Base-by-base conservation (phyloP, 805 yeast genomes). In the Wickerhamiella nectarea region DNA sequence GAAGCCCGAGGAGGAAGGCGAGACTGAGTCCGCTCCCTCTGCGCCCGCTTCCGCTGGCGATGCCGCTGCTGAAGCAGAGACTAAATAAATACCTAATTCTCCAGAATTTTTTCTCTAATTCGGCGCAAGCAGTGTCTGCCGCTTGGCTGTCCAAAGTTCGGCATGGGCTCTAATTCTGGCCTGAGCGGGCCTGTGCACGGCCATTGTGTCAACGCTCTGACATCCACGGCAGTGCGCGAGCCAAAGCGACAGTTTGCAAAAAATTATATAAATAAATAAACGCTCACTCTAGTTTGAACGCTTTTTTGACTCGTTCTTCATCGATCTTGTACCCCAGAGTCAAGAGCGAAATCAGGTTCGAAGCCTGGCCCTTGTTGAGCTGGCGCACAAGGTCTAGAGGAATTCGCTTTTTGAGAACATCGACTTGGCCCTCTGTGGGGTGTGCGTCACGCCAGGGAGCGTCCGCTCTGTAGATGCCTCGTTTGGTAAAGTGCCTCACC, bases 331-430 rank as follows among this genome's bases (percentile, higher is more conserved):
- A 38, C 9, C 41, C 41, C 12, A 38, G 9, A 2, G 25, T 8
- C 36, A 20, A 24, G 20, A 43, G 14, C 15, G 20, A n/a, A 26
- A 43, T 33, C n/a, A 43, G 34, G 4, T 22, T 14, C 12, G 38
- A 17, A 2, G 46, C 46, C 10, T 18, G 18, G 8, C 46, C 46
- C 28, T 26, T 37, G n/a, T 31, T 25, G 22, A 43, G 18, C n/a
- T 7, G 4, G 5, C 7, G 21, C 2, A 37, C 12, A 18, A 24
- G n/a, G 10, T 25, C 38, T 6, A 11, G 9, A 8, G 37, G 28
- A 11, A 19, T 29, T 2, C 17, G 10, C 19, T 24, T 37, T 21
- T 14, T 9, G 11, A 43, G 42, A 2, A 24, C 2, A 8, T 22
- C 14, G 11, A 24, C 19, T 22, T 43, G 46, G 4, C 31, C 38